Conservation (phyloP, 2,329 filamentous ascomycete genomes). For the Myriosclerotinia duriaeana region DNA sequence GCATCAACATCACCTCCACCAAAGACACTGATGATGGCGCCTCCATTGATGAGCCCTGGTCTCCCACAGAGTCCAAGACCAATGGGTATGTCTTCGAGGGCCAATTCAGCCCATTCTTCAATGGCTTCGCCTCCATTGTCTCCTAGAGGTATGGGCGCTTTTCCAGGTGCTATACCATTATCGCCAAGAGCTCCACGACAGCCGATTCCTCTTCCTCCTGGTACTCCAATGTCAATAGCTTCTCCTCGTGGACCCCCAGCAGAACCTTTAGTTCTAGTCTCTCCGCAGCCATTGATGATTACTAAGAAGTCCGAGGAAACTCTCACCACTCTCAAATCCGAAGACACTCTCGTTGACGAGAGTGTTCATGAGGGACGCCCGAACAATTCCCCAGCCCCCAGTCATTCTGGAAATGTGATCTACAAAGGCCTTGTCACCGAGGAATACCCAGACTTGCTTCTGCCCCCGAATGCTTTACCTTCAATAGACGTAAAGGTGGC, state of each 20-base stretch:
- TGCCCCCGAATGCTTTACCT: slow-evolving; percentile 85
- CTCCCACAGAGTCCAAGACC: slow-evolving; percentile 61
- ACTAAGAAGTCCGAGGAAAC: slow-evolving; percentile 41
- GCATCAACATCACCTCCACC: slow-evolving; percentile 30
- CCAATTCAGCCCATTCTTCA: slow-evolving; percentile 44
- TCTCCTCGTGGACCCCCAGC: slow-evolving; percentile 44
- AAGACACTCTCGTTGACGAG: slow-evolving; percentile 26
- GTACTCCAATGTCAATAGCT: slow-evolving; percentile 63
- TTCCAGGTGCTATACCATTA: slow-evolving; percentile 54
- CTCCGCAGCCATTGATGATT: slow-evolving; percentile 46
- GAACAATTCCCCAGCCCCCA: slow-evolving; percentile 40
- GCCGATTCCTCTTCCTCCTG: slow-evolving; percentile 69
- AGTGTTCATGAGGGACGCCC: slow-evolving; percentile 1
- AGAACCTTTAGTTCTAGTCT: slow-evolving; percentile 42
- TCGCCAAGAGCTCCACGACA: slow-evolving; percentile 74
- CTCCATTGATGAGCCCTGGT: slow-evolving; percentile 57
- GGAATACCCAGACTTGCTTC: slow-evolving; percentile 79
- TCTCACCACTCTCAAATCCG: slow-evolving; percentile 30
- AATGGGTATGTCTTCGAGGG: slow-evolving; percentile 57
- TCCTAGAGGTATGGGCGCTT: slow-evolving; percentile 51
- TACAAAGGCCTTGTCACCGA: slow-evolving; percentile 80
- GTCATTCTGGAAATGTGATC: slow-evolving; percentile 51
- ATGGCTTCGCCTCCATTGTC: slow-evolving; percentile 68
- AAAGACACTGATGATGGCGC: slow-evolving; percentile 38
- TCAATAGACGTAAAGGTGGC: slow-evolving; percentile 84